These are phyloP conservation scores for Cyclostephanos invisitatus DNA, from an alignment of 108 stramenopile species.

Conservation along the genomic window DNA sequence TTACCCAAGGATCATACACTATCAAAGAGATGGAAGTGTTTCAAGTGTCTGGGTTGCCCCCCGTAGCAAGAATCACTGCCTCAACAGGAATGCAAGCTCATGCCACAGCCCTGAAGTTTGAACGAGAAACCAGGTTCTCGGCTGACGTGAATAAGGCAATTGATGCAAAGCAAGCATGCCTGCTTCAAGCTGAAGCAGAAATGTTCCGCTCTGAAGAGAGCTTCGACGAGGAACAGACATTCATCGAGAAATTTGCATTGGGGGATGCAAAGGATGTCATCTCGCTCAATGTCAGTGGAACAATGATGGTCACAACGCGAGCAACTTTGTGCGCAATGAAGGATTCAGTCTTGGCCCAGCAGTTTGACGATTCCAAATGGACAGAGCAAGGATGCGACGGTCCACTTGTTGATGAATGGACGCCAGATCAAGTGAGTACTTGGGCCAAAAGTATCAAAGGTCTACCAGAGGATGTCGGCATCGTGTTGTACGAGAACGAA, in stretches of 20 bases:
- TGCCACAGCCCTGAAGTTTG: too few species aligned
- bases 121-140: slow-evolving; percentile 10
- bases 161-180: slow-evolving; percentile 10
- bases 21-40: slow-evolving; percentile 33
- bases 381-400: slow-evolving; percentile 17
- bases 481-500: slow-evolving; percentile 24
- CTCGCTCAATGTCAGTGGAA: slow-evolving; percentile 45
- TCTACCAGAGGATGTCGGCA: slow-evolving; percentile 22
- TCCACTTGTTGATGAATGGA: slow-evolving; percentile 17
- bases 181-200: slow-evolving; percentile 16
- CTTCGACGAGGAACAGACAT: slow-evolving; percentile 31
- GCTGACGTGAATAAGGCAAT: slow-evolving; percentile 31
- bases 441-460: slow-evolving; percentile 24
- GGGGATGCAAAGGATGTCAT: slow-evolving; percentile 23
- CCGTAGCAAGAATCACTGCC: not conserved
- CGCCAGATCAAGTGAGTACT: slow-evolving; percentile 17
- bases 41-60: not conserved
- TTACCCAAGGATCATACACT: not conserved
- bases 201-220: slow-evolving; percentile 14
- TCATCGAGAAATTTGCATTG: slow-evolving; percentile 24
- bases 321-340: slow-evolving; percentile 19
- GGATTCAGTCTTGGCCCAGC: slow-evolving; percentile 28
- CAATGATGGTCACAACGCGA: slow-evolving; percentile 35
- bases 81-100: not conserved
- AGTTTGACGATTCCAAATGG: slow-evolving; percentile 21